These are phyloP conservation scores for Butyriboletus loyo DNA, from an alignment of 768 basidiomycete species.

Conservation along the genomic window DNA sequence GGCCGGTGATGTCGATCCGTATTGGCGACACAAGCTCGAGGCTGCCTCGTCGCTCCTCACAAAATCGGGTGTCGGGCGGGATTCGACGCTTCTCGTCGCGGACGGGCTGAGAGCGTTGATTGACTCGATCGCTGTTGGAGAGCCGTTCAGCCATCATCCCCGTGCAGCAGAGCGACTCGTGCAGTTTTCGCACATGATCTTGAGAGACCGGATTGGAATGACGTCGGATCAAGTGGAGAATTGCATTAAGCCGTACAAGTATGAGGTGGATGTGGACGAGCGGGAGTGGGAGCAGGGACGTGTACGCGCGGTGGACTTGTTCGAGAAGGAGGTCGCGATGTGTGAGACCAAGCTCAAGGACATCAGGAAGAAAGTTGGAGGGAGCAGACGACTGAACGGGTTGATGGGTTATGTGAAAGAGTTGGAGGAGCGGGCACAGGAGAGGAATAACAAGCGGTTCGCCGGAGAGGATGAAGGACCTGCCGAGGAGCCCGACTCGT, in stretches of 20 bases:
- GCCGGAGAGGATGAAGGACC: constrained; percentile 37
- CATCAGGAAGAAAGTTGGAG: constrained; percentile 86
- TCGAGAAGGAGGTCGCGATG: constrained; percentile 79
- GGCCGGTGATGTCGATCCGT: constrained; percentile 76
- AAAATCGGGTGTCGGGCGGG: constrained; percentile 93
- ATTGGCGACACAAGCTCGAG: constrained; percentile 96
- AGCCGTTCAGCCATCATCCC: constrained; percentile 92
- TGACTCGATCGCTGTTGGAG: constrained; percentile 81
- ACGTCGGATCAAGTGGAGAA: constrained; percentile 99
- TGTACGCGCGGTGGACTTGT: constrained; percentile 67
- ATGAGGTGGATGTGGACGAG: constrained; percentile 92
- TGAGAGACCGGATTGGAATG: constrained; percentile 88
- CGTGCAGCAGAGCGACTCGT: constrained; percentile 84
- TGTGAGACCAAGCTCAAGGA: constrained; percentile 87
- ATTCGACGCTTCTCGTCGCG: constrained; percentile 90
- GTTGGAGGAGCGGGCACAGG: constrained; percentile 74
- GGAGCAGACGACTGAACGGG: constrained; percentile 70
- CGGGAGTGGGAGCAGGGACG: constrained; percentile 91
- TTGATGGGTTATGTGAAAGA: constrained; percentile 79
- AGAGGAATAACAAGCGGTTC: constrained; percentile 53
- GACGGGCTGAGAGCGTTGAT: constrained; percentile 89
- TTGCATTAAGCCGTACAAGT: constrained; percentile 99
- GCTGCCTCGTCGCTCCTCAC: constrained; percentile 91
- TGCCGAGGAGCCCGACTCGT: constrained; percentile 60
- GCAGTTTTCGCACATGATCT: constrained; percentile 88